Base-by-base conservation (phyloP, 2,329 filamentous ascomycete genomes). In the Fusarium pilosicola region DNA sequence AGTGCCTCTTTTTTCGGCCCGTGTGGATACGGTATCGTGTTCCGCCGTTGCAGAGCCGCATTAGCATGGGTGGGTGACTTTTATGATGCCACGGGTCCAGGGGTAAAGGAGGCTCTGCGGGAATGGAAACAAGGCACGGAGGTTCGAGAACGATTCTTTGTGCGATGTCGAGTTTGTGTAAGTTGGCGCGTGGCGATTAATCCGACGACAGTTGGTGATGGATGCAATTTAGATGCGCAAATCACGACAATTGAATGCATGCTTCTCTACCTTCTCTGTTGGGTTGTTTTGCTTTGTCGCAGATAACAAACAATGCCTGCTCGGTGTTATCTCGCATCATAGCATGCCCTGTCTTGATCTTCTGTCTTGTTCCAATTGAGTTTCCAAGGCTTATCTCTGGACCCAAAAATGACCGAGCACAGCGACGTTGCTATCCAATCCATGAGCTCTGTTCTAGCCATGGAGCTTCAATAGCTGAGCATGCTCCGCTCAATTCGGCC, bases 11-110 rank as follows among this genome's bases (percentile, higher is more conserved):
- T 41, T 49, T 71, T 71, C 68, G 68, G 68, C 68, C 68, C 68
- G 68, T 68, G 68, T 71, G 68, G 68, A 36, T 71, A 71, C 34
- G 30, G 51, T 44, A 57, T 54, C 54, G 26, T 55, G 61, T 51
- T 55, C 61, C 62, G 34, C 68, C 67, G 67, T 71, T 51, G 56
- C 68, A 71, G 68, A 71, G 68, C 68, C 68, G 68, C 68, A 71
- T 71, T 62, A 65, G 26, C 67, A 70, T 62, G 64, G 57, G 18
- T 22, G 65, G 59, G 22, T 22, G 15, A 45, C 41, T 36, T 36
- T 32, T 24, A 49, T 61, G 59, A 45, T 56, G 44, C 10, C 51
- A 55, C 41, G 65, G 60, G 49, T 44, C 60, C 68, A 71, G 67
- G 68, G 67, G 68, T 62, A 62, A 66, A 28, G 36, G 62, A 56